These are phyloP conservation scores for Cyphellophora europaea DNA, from an alignment of 2,329 filamentous ascomycete species.

Conservation along the genomic window DNA sequence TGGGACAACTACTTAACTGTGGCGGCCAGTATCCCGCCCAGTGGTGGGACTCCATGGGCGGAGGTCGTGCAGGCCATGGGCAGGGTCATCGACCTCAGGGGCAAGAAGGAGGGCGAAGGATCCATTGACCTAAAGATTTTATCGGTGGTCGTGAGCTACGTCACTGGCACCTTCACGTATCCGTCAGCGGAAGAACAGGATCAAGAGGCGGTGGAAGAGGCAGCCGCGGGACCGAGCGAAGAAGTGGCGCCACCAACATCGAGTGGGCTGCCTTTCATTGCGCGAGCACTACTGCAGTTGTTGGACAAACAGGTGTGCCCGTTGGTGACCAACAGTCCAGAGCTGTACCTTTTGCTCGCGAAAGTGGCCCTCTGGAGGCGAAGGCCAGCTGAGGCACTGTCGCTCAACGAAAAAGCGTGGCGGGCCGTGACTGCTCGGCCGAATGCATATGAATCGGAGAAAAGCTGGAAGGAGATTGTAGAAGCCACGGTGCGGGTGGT, in stretches of 20 bases:
- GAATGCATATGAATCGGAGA: slow-evolving; percentile 41
- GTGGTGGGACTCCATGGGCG: slow-evolving; percentile 43
- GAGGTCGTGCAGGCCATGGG: slow-evolving; percentile 70
- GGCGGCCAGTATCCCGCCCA: slow-evolving; percentile 63
- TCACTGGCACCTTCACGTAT: slow-evolving; percentile 42
- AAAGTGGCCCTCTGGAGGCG: slow-evolving; percentile 64
- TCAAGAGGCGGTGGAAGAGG: neutral
- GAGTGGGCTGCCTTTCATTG: slow-evolving; percentile 44
- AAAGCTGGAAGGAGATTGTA: slow-evolving; percentile 64
- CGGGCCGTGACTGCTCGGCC: slow-evolving; percentile 55
- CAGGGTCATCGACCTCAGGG: slow-evolving; percentile 66
- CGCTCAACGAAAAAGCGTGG: slow-evolving; percentile 86
- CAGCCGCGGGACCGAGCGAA: neutral
- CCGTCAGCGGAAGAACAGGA: slow-evolving; percentile 5
- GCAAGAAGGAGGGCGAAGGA: slow-evolving; percentile 57
- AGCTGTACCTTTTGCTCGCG: slow-evolving; percentile 67
- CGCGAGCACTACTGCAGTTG: slow-evolving; percentile 51
- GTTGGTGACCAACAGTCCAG: slow-evolving; percentile 69
- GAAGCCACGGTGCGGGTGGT: slow-evolving; percentile 72
- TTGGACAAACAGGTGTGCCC: slow-evolving; percentile 68
- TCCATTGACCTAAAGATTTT: slow-evolving; percentile 69
- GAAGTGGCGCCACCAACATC: slow-evolving; percentile 20
- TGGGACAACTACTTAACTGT: slow-evolving; percentile 96
- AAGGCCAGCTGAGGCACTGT: slow-evolving; percentile 63
- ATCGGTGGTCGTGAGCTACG: slow-evolving; percentile 60